These are phyloP conservation scores for Emericellopsis cladophorae DNA, from an alignment of 2,329 filamentous ascomycete species.

Conservation along the genomic window DNA sequence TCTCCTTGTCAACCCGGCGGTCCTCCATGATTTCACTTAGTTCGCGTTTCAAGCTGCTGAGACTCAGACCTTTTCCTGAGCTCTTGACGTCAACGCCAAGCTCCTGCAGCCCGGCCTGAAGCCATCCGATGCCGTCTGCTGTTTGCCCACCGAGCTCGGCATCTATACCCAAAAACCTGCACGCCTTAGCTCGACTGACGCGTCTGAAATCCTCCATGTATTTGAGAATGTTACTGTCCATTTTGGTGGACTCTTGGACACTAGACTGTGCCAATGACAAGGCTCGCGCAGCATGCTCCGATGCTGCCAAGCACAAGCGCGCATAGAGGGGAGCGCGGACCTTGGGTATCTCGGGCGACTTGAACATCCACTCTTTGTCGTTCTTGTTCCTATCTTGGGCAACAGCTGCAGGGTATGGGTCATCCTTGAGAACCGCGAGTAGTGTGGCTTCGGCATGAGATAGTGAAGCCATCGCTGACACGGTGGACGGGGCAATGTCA, in stretches of 20 bases:
- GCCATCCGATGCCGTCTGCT: conserved; percentile 78
- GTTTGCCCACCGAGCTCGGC: conserved; percentile 72
- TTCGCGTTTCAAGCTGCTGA: conserved; percentile 54
- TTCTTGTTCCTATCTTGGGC: conserved; percentile 71
- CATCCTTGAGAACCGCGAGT: conserved; percentile 83
- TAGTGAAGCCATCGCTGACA: conserved; percentile 48
- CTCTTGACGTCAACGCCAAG: conserved; percentile 49
- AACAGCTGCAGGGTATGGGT: conserved; percentile 76
- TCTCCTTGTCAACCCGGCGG: conserved; percentile 60
- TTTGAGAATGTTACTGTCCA: conserved; percentile 53
- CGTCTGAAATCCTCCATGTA: conserved; percentile 67
- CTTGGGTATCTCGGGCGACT: conserved; percentile 74
- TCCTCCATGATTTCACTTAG: conserved; percentile 72
- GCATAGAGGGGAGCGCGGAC: conserved; percentile 83
- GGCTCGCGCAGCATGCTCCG: conserved; percentile 75
- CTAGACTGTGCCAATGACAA: conserved; percentile 32
- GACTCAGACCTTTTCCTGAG: conserved; percentile 39
- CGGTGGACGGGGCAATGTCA: conserved; percentile 39
- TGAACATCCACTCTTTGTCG: conserved; percentile 95
- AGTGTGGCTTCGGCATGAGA: conserved; percentile 81
- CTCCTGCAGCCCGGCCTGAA: conserved; percentile 63
- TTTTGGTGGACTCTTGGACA: conserved; percentile 21
- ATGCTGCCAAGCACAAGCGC: conserved; percentile 73
- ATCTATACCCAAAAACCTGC: conserved; percentile 82
- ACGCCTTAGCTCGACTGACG: conserved; percentile 72